Evolutionary conservation across 1,284 basidiomycete genomes (phyloP).

Genomic region (Austroboletus niveus): DNA sequence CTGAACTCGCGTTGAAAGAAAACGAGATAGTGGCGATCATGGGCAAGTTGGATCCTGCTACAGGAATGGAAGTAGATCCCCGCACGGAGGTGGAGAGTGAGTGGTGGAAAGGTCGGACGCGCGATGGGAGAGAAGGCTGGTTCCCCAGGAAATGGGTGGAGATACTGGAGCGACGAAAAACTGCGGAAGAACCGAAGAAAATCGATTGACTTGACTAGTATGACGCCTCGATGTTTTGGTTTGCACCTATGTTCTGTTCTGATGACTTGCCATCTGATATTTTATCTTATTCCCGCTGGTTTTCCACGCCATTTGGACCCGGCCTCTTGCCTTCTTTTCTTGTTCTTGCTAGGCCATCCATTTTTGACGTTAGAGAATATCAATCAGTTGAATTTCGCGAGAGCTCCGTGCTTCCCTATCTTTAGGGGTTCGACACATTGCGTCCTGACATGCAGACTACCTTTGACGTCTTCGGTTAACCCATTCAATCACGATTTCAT

Average conservation of each 20-base stretch:
- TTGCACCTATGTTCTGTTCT: neutral
- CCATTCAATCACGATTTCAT: no score
- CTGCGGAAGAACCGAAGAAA: conserved; percentile 36
- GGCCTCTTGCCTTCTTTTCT: no score
- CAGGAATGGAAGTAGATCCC: conserved; percentile 71
- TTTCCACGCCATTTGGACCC: no score
- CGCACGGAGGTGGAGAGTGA: conserved; percentile 33
- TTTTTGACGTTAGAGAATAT: no score
- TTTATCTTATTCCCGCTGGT: no score
- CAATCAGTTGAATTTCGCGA: no score
- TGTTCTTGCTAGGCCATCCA: no score
- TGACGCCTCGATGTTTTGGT: neutral
- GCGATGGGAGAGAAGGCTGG: conserved; percentile 92
- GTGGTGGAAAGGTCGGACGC: conserved; percentile 47
- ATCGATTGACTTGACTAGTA: conserved; percentile 34
- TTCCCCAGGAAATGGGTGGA: conserved; percentile 93
- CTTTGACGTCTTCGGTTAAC: no score
- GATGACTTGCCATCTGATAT: neutral
- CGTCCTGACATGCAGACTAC: no score
- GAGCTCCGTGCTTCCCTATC: no score
- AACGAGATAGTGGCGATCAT: conserved; percentile 49
- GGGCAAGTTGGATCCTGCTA: conserved; percentile 73
- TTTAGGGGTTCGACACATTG: no score
- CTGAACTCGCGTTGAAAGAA: conserved; percentile 77
- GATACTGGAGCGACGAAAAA: conserved; percentile 53